Percentiles rank a stretch among this genome's conserved stretches.
Evolutionary conservation across 192 early-diverging fungal genomes (phyloP).

Genomic region (Borealophlyctis nickersoniae): DNA sequence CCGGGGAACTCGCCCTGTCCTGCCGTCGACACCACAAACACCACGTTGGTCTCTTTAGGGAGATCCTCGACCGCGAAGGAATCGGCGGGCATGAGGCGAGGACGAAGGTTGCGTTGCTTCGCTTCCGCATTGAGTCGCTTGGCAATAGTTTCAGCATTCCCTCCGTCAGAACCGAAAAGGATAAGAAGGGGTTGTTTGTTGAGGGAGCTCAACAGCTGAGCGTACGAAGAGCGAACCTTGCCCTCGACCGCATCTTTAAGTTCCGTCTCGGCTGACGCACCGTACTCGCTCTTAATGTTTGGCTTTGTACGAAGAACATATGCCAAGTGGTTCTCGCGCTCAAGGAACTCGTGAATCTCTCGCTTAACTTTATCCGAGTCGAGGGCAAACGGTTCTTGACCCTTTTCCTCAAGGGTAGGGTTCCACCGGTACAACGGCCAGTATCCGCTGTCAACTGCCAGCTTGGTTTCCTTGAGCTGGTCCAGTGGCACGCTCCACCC

Average conservation of each 20-base stretch:
- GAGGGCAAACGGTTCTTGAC: constrained; percentile 60
- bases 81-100: constrained; percentile 77
- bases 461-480: constrained; percentile 83
- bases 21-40: constrained; percentile 79
- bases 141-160: constrained; percentile 79
- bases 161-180: constrained; percentile 87
- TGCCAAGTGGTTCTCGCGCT: constrained; percentile 80
- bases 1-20: constrained; percentile 97
- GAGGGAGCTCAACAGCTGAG: constrained; percentile 65
- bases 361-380: constrained; percentile 78
- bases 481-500: constrained; percentile 48
- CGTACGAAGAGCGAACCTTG: constrained; percentile 59
- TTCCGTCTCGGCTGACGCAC: constrained; percentile 64
- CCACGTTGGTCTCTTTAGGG: constrained; percentile 70
- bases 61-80: constrained; percentile 79
- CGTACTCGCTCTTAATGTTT: constrained; percentile 49
- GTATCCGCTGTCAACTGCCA: constrained; percentile 81
- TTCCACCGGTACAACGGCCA: constrained; percentile 97
- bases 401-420: constrained; percentile 58
- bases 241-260: constrained; percentile 38
- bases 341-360: constrained; percentile 77
- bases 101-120: constrained; percentile 78
- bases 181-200: constrained; percentile 78
- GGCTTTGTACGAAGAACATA: constrained; percentile 68
- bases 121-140: constrained; percentile 80